Base-by-base conservation (phyloP, 768 basidiomycete species). In the Harrya chromipes region DNA sequence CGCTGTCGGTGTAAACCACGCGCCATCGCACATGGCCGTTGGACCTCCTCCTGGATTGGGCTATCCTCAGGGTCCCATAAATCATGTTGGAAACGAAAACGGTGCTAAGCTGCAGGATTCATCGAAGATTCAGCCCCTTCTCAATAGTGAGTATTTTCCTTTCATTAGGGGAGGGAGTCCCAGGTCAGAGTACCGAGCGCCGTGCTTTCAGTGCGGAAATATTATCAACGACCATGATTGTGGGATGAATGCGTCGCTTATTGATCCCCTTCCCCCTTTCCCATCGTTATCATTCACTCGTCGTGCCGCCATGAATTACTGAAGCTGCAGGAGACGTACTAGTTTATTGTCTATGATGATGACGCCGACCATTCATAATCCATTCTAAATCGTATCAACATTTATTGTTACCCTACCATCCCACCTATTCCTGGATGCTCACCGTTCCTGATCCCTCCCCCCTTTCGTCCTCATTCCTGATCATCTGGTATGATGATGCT, bases 171-270 rank as follows among this genome's bases (percentile, higher is more conserved):
- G 86, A 85, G 84, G 87, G 85, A 80, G 72, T 73, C 74, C 73
- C 69, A 72, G 85, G 84, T 76, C 83, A 82, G 79, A 79, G 84
- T 90, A 87, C 86, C 88, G 78, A 89, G 85, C 73, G 71, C 85
- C 84, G 83, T 87, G 76, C 86, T 85, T 87, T 86, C 85, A 89
- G 87, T 86, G 83, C 85, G 85, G 83, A 85, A 83, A 80, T 73
- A 81, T 74, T 81, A 80, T 72, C 75, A 82, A 79, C 83, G 79
- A 67, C 79, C 78, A 74, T 87, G 76, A 87, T 64, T 60, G 52
- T 58, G 59, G 59, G 64, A 66, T 67, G 62, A 63, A 67, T 72
- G 66, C 72, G 41, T 58, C 62, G 43, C 52, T 33, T 60, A 27
- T 45, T 64, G 20, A 47, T 49, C 54, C 45, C 43, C 40, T 52